Evolutionary conservation across 148 eudicot species (phyloP).

Genomic region (Hydrangea macrophylla): DNA sequence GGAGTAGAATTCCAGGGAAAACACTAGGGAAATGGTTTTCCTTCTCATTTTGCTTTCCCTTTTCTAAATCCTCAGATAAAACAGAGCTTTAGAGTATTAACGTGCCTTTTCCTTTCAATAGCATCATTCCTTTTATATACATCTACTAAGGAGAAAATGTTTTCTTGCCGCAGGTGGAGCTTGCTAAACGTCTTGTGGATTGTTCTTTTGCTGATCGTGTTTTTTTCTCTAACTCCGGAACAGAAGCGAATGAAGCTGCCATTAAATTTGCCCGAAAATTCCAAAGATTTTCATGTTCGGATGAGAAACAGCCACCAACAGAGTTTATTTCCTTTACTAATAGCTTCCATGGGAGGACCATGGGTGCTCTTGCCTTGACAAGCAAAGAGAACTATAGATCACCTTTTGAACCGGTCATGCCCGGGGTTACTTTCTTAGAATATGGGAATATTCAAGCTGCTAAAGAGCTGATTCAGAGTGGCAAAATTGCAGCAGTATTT

Average conservation of each 20-base stretch:
- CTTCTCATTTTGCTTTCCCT: too few species aligned
- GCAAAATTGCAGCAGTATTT: slow-evolving; percentile 83
- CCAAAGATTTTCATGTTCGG: slow-evolving; percentile 53
- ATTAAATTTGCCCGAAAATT: slow-evolving; percentile 88
- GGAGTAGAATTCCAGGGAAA: too few species aligned
- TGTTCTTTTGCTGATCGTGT: slow-evolving; percentile 91
- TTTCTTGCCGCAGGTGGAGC: slow-evolving; percentile 63
- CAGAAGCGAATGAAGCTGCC: slow-evolving; percentile 97
- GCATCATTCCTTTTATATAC: background rate
- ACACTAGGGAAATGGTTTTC: too few species aligned
- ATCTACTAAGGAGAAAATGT: slow-evolving; percentile 9
- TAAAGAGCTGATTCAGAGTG: slow-evolving; percentile 51
- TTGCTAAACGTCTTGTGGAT: slow-evolving; percentile 70
- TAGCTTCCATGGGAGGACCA: slow-evolving; percentile 91
- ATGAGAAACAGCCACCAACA: slow-evolving; percentile 42
- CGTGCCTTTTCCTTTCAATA: too few species aligned
- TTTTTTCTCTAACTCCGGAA: slow-evolving; percentile 84
- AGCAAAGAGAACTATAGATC: slow-evolving; percentile 85
- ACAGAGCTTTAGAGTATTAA: background rate
- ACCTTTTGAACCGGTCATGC: slow-evolving; percentile 93
- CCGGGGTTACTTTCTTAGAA: slow-evolving; percentile 78
- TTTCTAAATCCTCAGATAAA: too few species aligned
- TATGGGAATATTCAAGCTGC: slow-evolving; percentile 75
- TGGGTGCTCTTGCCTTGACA: slow-evolving; percentile 87
- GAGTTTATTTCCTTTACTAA: slow-evolving; percentile 76